Evolutionary conservation across 495 filamentous ascomycete species (phyloP), one percentile per base, ranked within the genome.

Genomic region (Physcia stellaris): DNA sequence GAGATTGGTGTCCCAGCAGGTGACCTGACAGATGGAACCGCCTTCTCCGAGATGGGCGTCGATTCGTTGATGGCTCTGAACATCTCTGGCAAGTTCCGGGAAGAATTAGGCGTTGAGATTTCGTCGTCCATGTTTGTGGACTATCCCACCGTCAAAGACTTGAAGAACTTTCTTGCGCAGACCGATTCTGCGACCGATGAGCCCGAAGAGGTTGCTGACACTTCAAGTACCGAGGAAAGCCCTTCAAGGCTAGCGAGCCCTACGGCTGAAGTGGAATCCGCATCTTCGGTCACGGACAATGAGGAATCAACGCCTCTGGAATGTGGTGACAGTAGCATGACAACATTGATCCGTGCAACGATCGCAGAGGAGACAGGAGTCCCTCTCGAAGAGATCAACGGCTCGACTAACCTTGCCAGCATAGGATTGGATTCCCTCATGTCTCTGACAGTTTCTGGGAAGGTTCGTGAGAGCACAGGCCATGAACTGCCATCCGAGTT

Each of bases 291-390:
- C 4, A 12, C 16, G 4, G 9, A 16, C 6, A 6, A 17, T 6
- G 19, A 19, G 6, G 34, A 19, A 4, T n/a, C 19, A 4, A 21
- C 12, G 19, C 9, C 4, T 9, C 7, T 21, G 21, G 16, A 10
- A 16, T 9, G 7, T 3, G 9, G 16, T 2, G 37, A 18, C 18
- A 13, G 15, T 9, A 17, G 30, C 16, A 13, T 47, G 19, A 29
- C 43, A 18, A 23, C 6, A 19, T 20, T 24, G 34, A 64, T 80
- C 5, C 66, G 69, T 24, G 56, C 62, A 13, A 79, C 73, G 38
- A 70, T 86, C 33, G 70, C 77, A 2, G 61, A 70, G 20, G 78
- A 85, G 49, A 79, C 80, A 53, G 75, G 74, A 21, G 65, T 82
- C n/a, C 58, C 73, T 3, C 53, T 73, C 0, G 70, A 77, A 7